Evolutionary conservation across 164 flowering plant species (phyloP), one percentile per base, ranked within the genome.

Genomic region (Vitis amurensis): DNA sequence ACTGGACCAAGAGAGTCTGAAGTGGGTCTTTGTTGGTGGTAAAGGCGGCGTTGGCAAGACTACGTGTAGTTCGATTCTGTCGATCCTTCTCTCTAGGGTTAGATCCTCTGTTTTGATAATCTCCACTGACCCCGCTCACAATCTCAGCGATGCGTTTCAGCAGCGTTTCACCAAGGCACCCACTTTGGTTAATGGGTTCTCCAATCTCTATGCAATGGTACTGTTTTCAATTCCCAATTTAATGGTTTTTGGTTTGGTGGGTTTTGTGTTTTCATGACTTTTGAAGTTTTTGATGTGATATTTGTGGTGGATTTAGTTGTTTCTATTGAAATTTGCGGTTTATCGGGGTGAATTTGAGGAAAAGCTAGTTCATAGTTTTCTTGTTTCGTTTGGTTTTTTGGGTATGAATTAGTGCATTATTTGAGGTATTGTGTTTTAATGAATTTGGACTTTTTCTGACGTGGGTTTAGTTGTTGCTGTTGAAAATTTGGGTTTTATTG

Each of bases 11-110:
- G 94, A 92, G 6, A 72, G 73, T 19, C 82, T 94, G 8, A 92
- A 91, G 72, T 94, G 99, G 99, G 94, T 94, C 0, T 94, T 94
- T 71, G 98, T 94, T 1, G 97, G 98, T 0, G 98, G 98, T 8
- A 94, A 94, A 83, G 98, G 98, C 1, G 98, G 98, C 37, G 99
- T 94, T 0, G 99, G 99, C 6, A 94, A 94, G 74, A 94, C 99
- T 8, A 94, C 99, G 0, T 91, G 97, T 68, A 92, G 99, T 74
- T 92, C 97, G 3, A 87, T 90, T 47, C 73, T 94, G 11, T 75
- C 97, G 9, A 91, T 90, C 47, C 89, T 89, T 9, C 79, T 92
- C 57, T 75, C 97, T 5, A 64, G 71, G 67, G 94, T 90, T 55
- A 76, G 97, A 50, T 68, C 91, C 52, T 90, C 97, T 64, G 97